phyloP scores from a whole-genome alignment of 2,329 filamentous ascomycete species.

The Malbranchea cinnamomea region DNA sequence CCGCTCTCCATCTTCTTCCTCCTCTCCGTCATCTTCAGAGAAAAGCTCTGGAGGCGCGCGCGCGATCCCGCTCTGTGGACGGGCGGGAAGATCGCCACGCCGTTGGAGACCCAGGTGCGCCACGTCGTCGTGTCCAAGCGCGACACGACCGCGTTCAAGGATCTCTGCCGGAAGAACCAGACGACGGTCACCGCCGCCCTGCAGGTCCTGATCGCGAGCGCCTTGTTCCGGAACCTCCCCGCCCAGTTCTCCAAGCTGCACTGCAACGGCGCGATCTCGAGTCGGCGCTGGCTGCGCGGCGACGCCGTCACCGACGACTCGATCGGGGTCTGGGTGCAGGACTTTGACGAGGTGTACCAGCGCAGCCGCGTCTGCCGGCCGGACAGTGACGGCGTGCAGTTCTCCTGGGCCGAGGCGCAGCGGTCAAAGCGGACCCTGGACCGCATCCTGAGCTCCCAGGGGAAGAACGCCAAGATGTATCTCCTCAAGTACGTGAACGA shows the following conservation, averaged over 20 bases:
- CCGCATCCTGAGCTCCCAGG: constrained; percentile 14
- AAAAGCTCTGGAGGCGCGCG: constrained; percentile 16
- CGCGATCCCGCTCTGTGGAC: constrained; percentile 22
- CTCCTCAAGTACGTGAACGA: constrained; percentile 29
- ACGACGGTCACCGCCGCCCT: constrained; percentile 29
- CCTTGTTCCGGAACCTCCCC: constrained; percentile 21
- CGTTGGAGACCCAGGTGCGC: constrained; percentile 16
- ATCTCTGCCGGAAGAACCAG: constrained; percentile 21
- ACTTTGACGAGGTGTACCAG: constrained; percentile 18
- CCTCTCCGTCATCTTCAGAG: constrained; percentile 18
- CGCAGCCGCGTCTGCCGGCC: constrained; percentile 11
- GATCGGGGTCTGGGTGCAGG: constrained; percentile 25
- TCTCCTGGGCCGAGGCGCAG: constrained; percentile 22
- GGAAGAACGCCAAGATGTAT: constrained; percentile 20
- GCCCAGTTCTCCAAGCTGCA: constrained; percentile 16
- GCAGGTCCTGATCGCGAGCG: constrained; percentile 24
- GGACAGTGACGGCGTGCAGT: constrained; percentile 4
- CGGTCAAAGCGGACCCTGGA: constrained; percentile 19
- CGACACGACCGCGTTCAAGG: constrained; percentile 17
- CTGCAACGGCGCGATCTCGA: constrained; percentile 23
- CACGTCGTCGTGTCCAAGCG: constrained; percentile 19
- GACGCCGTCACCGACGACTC: constrained; percentile 20
- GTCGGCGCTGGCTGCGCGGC: constrained; percentile 21
- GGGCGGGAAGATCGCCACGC: constrained; percentile 15
- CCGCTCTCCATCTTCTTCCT: constrained; percentile 24